A percentile compares a stretch with the other conserved stretches of the same genome.
Evolutionary conservation across 768 basidiomycete species (phyloP).

Genomic region (Amanita phalloides): DNA sequence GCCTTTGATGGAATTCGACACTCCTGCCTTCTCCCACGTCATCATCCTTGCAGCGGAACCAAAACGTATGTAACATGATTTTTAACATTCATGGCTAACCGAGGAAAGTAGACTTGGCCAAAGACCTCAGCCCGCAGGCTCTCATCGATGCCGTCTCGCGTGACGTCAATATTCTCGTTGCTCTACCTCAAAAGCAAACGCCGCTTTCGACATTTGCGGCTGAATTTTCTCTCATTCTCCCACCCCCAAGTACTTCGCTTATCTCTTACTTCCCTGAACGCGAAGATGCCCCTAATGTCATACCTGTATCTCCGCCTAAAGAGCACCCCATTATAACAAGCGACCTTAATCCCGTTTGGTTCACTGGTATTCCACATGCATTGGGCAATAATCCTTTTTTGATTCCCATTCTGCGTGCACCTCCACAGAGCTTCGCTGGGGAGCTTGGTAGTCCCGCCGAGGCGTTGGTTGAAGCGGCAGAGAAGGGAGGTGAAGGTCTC

Average conservation of each 20-base stretch:
- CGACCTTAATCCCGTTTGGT: constrained; percentile 55
- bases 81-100: not conserved
- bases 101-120: constrained; percentile 40
- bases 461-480: constrained; percentile 56
- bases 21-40: constrained; percentile 74
- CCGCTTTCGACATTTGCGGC: constrained; percentile 68
- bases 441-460: constrained; percentile 59
- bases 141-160: constrained; percentile 60
- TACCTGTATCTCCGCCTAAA: constrained; percentile 49
- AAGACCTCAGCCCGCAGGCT: constrained; percentile 75
- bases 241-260: constrained; percentile 74
- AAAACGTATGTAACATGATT: constrained; percentile 49
- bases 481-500: constrained; percentile 67
- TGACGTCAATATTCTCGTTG: constrained; percentile 76
- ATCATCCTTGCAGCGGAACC: constrained; percentile 78
- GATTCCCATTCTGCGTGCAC: constrained; percentile 73
- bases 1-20: constrained; percentile 55
- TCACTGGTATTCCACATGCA: constrained; percentile 59
- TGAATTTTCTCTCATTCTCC: constrained; percentile 87
- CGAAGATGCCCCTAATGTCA: constrained; percentile 46
- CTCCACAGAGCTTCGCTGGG: constrained; percentile 64
- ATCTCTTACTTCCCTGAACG: constrained; percentile 81
- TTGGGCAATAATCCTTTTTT: constrained; percentile 67
- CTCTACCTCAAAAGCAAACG: constrained; percentile 67
- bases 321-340: constrained; percentile 34